Percentiles rank a stretch among this genome's conserved stretches.
Conservation (phyloP, 129 eudicot genomes). For the Glebionis coronaria region DNA sequence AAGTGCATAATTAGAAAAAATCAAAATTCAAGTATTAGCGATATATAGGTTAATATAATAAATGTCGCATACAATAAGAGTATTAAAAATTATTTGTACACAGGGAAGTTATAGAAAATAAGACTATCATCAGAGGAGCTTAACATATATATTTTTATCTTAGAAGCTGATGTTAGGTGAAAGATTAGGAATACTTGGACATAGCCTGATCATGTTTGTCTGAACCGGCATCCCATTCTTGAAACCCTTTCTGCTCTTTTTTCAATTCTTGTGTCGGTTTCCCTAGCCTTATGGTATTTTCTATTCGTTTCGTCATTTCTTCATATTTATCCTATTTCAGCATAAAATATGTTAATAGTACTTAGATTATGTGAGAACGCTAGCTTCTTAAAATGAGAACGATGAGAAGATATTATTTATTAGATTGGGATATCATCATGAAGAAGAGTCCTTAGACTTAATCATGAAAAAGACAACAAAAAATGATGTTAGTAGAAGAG, state of each 20-base stretch:
- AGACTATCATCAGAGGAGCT: neutral
- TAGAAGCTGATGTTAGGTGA: neutral
- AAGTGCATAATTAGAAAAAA: conserved; percentile 23
- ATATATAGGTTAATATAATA: no score
- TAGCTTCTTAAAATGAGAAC: neutral
- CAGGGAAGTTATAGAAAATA: neutral
- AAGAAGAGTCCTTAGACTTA: neutral
- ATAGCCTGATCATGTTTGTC: conserved; percentile 37
- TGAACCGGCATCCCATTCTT: conserved; percentile 25
- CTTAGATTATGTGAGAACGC: no score
- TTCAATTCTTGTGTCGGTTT: conserved; percentile 25
- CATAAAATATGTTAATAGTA: neutral
- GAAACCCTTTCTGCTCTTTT: conserved; percentile 37
- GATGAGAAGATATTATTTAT: no score
- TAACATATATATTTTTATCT: neutral
- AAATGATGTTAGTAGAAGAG: neutral
- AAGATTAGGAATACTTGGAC: conserved; percentile 29
- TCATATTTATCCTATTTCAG: conserved; percentile 28
- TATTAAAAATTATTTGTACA: no score
- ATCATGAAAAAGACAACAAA: neutral
- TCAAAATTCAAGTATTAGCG: conserved; percentile 2
- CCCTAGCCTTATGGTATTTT: conserved; percentile 16
- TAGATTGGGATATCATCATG: no score
- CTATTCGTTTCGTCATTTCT: conserved; percentile 31
- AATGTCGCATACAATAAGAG: no score